Conservation (phyloP, 2,329 filamentous ascomycete genomes). For the Fusarium armeniacum region DNA sequence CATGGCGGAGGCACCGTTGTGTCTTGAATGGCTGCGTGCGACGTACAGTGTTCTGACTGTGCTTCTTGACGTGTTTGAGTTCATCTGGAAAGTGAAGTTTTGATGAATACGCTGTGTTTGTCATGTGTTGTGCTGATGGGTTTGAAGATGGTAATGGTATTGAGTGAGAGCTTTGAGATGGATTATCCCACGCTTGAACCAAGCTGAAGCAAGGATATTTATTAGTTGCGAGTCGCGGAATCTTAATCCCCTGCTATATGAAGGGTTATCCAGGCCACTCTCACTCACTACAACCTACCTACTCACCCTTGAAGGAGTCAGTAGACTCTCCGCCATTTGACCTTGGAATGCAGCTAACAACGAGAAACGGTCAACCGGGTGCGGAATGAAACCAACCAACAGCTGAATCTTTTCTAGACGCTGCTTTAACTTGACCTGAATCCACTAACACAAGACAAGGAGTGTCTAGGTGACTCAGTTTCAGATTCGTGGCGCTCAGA, state of each 20-base stretch:
- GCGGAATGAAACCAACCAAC: constrained; percentile 16
- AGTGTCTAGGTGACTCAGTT: constrained; percentile 44
- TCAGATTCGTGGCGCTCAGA: constrained; percentile 39
- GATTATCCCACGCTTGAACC: neutral
- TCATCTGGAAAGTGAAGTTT: constrained; percentile 5
- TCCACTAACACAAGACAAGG: constrained; percentile 18
- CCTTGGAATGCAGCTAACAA: constrained; percentile 8
- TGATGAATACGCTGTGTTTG: neutral
- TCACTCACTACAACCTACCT: neutral
- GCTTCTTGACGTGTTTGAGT: constrained; percentile 9
- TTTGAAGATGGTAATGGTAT: neutral
- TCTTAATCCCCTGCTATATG: neutral
- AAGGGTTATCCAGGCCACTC: constrained; percentile 1
- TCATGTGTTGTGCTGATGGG: neutral
- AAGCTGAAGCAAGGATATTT: neutral
- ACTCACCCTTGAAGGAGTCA: constrained; percentile 17
- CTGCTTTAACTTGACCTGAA: constrained; percentile 11
- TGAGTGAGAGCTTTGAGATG: neutral
- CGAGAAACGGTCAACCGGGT: neutral
- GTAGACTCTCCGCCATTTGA: neutral
- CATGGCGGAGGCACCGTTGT: constrained; percentile 39
- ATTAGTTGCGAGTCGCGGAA: constrained; percentile 9
- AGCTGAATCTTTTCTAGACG: constrained; percentile 2
- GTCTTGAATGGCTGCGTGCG: constrained; percentile 26
- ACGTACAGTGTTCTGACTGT: constrained; percentile 40